Evolutionary conservation across 2,329 filamentous ascomycete species (phyloP), one percentile per base, ranked within the genome.

Genomic region (Fusarium sp.): DNA sequence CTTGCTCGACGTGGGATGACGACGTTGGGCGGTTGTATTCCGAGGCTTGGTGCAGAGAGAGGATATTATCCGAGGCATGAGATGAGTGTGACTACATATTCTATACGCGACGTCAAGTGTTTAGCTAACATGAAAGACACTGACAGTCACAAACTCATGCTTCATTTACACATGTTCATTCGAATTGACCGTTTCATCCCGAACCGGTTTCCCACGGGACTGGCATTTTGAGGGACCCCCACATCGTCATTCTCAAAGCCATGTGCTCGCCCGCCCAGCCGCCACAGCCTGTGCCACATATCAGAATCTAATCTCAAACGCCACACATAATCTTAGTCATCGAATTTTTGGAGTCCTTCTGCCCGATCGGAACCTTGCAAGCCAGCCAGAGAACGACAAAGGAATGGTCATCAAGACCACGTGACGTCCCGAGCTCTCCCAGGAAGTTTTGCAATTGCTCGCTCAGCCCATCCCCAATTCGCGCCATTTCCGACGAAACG

Each of bases 391-490:
- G 60, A 76, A 68, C 62, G 58, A 49, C 54, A 54, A 66, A 73
- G 75, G 37, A 77, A 77, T 78, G 74, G 76, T 77, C 71, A 77
- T 77, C 76, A 77, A 66, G n/a, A 57, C 67, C 80, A 82, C 79
- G 80, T 82, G 80, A 82, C 63, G 63, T 77, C 54, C 74, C 77
- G 74, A 76, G 73, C 78, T 75, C 72, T 74, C 76, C 74, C 76
- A 74, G 73, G 70, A 78, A 75, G 65, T 78, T 79, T 77, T 76
- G 72, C 73, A 65, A 65, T 60, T 73, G 73, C 66, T 73, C 39
- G 58, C 73, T 76, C 72, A 80, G 78, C 79, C 76, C 75, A 76
- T 79, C 76, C 70, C 76, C 78, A 80, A 78, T 80, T 80, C 79
- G 78, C 78, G 78, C 66, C 78, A 81, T 79, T 73, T 73, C 71